Conservation (phyloP, 441 rosid species). For the Metrosideros polymorpha region DNA sequence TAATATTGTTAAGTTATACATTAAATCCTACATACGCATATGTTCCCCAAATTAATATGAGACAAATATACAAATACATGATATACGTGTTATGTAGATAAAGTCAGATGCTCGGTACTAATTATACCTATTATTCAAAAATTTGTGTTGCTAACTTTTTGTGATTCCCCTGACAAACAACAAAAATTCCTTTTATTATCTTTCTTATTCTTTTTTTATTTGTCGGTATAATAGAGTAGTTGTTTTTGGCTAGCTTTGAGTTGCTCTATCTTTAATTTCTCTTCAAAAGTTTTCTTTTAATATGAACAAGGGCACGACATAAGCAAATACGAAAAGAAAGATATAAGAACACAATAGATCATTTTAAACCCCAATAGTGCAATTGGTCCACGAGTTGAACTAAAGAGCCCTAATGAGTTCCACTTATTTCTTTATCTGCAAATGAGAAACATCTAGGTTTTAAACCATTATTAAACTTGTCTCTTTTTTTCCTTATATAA, state of each 20-base stretch:
- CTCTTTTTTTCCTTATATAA: background rate
- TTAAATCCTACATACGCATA: background rate
- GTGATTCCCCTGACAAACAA: background rate
- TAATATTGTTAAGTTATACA: background rate
- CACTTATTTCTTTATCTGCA: background rate
- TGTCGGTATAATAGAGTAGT: background rate
- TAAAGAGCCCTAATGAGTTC: background rate
- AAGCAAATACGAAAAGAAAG: background rate
- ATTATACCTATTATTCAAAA: background rate
- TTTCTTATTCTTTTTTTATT: background rate
- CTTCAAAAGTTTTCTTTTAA: background rate
- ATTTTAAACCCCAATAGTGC: no score
- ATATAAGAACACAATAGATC: background rate
- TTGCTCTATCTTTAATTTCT: background rate
- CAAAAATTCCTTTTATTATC: background rate
- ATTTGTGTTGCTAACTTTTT: background rate
- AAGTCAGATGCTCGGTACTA: background rate
- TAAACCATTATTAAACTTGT: background rate
- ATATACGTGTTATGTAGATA: background rate
- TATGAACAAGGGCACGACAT: background rate
- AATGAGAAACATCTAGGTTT: background rate
- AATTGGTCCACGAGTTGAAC: background rate
- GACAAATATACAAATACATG: background rate
- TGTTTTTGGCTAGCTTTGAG: background rate
- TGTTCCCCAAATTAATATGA: background rate